phyloP scores from a whole-genome alignment of 2,329 filamentous ascomycete species.

The Fusarium sp. region DNA sequence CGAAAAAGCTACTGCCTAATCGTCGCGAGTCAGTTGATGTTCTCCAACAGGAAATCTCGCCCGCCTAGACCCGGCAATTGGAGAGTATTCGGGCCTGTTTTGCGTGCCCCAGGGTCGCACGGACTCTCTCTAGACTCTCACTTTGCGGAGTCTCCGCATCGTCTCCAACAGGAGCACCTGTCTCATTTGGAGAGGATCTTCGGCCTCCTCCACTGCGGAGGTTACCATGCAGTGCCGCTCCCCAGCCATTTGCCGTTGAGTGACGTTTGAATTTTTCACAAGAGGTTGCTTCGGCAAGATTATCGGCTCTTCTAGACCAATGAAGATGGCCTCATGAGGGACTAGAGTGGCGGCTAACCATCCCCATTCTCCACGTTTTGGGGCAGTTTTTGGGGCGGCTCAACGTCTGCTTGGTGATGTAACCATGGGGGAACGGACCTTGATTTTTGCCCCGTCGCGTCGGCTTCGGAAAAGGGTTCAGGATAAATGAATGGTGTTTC shows the following conservation, averaged over 20 bases:
- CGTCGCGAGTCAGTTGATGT: not conserved
- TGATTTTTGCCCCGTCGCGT: not conserved
- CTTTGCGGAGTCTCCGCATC: conserved; percentile 38
- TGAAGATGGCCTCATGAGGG: not conserved
- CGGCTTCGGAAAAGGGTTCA: not conserved
- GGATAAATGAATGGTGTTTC: conserved; percentile 12
- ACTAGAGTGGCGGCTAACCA: conserved; percentile 9
- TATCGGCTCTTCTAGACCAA: conserved; percentile 13
- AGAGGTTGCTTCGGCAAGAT: not conserved
- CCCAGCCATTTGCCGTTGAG: not conserved
- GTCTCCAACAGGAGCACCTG: conserved; percentile 24
- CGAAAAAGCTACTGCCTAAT: not conserved
- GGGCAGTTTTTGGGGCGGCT: conserved; percentile 7
- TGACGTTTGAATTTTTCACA: conserved; percentile 29
- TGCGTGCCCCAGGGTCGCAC: conserved; percentile 5
- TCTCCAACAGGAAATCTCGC: not conserved
- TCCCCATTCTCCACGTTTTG: conserved; percentile 27
- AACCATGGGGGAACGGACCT: conserved; percentile 1
- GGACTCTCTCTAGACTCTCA: not conserved
- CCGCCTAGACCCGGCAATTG: not conserved
- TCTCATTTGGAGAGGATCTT: not conserved
- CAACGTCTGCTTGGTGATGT: conserved; percentile 24
- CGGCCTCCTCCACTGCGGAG: not conserved
- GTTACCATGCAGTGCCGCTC: conserved; percentile 13
- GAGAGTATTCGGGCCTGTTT: not conserved